Conservation (phyloP, 202 grass and related monocot species). For the Zoysia matrella region DNA sequence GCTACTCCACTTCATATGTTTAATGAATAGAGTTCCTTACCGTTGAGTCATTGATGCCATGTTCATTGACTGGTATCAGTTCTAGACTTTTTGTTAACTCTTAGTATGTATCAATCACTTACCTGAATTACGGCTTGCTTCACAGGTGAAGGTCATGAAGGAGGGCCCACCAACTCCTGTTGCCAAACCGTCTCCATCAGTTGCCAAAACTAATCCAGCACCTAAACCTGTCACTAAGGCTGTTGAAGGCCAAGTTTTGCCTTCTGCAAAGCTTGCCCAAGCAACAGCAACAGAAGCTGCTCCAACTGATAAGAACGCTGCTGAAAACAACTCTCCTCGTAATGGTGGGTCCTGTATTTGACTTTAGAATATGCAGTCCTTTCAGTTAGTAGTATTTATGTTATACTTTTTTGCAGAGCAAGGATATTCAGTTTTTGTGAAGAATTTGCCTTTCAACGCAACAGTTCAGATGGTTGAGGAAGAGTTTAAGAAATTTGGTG, state of each 20-base stretch:
- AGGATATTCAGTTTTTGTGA: constrained; percentile 86
- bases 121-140: constrained; percentile 3
- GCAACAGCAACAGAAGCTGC: constrained; percentile 23
- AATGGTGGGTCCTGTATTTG: constrained; percentile 48
- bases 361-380: neutral
- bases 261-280: constrained; percentile 34
- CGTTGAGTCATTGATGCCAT: neutral
- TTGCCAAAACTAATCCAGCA: constrained; percentile 59
- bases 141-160: constrained; percentile 76
- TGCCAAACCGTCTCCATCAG: constrained; percentile 15
- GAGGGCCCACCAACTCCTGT: constrained; percentile 47
- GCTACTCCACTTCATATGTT: neutral
- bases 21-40: constrained; percentile 4
- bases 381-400: constrained; percentile 24
- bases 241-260: constrained; percentile 31
- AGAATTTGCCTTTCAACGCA: constrained; percentile 66
- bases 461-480: constrained; percentile 74
- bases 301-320: constrained; percentile 36
- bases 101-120: constrained; percentile 1
- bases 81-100: constrained; percentile 5
- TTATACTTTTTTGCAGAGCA: constrained; percentile 59
- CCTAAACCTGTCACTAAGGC: constrained; percentile 54
- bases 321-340: constrained; percentile 56
- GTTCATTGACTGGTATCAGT: neutral
- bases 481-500: constrained; percentile 86